A percentile compares a stretch with the other conserved stretches of the same genome.
These are phyloP conservation scores for Arxiozyma heterogenica DNA, from an alignment of 1,139 yeast genomes.

Conservation along the genomic window DNA sequence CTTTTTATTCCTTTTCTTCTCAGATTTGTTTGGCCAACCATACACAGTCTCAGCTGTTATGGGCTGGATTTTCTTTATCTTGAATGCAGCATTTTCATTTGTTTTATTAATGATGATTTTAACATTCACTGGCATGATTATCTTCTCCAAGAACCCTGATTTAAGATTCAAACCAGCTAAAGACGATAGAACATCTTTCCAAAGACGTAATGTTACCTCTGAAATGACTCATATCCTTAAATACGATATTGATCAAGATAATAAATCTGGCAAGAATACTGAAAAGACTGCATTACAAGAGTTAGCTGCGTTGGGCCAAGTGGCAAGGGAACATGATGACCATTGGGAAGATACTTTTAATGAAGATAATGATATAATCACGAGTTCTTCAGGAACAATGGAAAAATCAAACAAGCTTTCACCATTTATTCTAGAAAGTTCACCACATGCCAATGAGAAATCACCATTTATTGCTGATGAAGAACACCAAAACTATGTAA, in stretches of 20 bases:
- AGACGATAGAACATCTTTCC: slow-evolving; percentile 80
- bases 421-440: neutral
- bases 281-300: slow-evolving; percentile 40
- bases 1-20: slow-evolving; percentile 63
- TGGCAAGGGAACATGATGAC: slow-evolving; percentile 64
- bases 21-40: slow-evolving; percentile 62
- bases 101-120: slow-evolving; percentile 54
- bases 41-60: slow-evolving; percentile 62
- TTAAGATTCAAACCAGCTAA: slow-evolving; percentile 74
- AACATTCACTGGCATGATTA: slow-evolving; percentile 45
- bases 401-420: neutral
- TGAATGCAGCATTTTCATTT: slow-evolving; percentile 70
- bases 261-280: slow-evolving; percentile 18
- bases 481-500: neutral
- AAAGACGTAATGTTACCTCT: slow-evolving; percentile 34
- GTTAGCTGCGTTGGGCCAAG: slow-evolving; percentile 31
- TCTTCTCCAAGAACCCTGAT: slow-evolving; percentile 70
- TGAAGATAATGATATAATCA: neutral
- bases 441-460: neutral
- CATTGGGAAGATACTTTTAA: slow-evolving; percentile 52
- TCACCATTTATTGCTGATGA: neutral
- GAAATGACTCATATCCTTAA: neutral
- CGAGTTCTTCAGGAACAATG: neutral
- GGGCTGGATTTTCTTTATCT: slow-evolving; percentile 72
- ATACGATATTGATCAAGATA: neutral